Evolutionary conservation across 768 basidiomycete genomes (phyloP), one percentile per base, ranked within the genome.

Genomic region (Daedalea quercina): DNA sequence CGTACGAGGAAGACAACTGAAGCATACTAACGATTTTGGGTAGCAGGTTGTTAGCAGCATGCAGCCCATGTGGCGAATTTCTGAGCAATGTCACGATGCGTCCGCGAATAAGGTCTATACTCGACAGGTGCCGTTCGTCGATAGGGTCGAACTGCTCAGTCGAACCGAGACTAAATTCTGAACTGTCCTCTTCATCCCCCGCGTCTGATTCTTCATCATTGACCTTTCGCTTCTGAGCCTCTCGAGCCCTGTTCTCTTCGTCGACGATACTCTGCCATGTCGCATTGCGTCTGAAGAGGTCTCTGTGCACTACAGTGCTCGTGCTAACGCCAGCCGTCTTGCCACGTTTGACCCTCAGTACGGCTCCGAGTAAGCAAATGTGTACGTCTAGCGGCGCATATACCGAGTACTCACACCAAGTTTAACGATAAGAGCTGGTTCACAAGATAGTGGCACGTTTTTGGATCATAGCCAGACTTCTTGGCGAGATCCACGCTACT

Each of bases 361-460:
- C 11, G 52, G 4, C 50, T 42, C 54, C 50, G 34, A 40, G 43
- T 50, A 1, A 56, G 47, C 8, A 24, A 56, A 12, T 15, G 49
- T 44, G 33, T 17, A 31, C 15, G 0, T 15, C 8, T 12, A 9
- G 19, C 46, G 15, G 19, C 34, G 31, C 33, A 37, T 12, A 43
- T 52, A 49, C 23, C 44, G 43, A 25, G 17, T 17, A 58, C 84
- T 50, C 74, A 88, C 87, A 93, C 79, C 37, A 89, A 73, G 61
- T 79, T 82, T 50, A 94, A 72, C 48, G 85, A 82, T 2, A 84
- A 74, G 17, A 94, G 72, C 58, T 89, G 83, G 58, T 82, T 80
- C 53, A 91, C 80, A 53, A 92, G 79, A 68, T 94, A 94, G 65
- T 90, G 90, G 57, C 90, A 90, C 1, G 88, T 87, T 68, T 93